phyloP scores from a whole-genome alignment of 2,329 filamentous ascomycete species.

The Metarhizium sp. region DNA sequence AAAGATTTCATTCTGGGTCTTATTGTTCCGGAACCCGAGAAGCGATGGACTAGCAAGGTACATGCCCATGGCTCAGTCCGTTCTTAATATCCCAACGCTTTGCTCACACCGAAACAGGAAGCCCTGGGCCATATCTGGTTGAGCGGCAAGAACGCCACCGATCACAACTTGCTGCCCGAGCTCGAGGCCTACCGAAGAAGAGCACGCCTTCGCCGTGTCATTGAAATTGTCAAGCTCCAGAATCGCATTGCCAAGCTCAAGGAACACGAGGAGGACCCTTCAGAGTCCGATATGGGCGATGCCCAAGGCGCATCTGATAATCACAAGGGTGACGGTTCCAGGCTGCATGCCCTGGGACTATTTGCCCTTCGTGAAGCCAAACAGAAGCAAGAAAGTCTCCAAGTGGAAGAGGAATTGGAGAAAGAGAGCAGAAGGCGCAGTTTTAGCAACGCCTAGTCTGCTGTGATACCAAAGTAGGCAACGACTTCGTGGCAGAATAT shows the following conservation, averaged over 20 bases:
- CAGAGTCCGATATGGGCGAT: slow-evolving; percentile 64
- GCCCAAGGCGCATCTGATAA: slow-evolving; percentile 51
- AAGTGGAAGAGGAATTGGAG: slow-evolving; percentile 50
- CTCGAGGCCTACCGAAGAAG: slow-evolving; percentile 84
- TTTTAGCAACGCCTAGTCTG: slow-evolving; percentile 11
- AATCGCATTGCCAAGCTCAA: slow-evolving; percentile 94
- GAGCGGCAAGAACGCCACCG: slow-evolving; percentile 80
- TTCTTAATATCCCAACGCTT: background rate
- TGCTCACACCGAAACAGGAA: slow-evolving; percentile 36
- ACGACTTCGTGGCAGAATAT: background rate
- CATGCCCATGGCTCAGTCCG: slow-evolving; percentile 13
- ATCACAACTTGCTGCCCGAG: slow-evolving; percentile 95
- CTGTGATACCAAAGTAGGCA: background rate
- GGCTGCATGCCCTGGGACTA: slow-evolving; percentile 8
- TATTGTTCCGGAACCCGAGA: slow-evolving; percentile 67
- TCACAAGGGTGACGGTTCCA: slow-evolving; percentile 5
- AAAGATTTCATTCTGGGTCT: slow-evolving; percentile 87
- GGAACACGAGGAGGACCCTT: slow-evolving; percentile 76
- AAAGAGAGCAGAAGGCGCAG: slow-evolving; percentile 35
- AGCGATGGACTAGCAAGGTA: slow-evolving; percentile 71
- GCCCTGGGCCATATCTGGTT: slow-evolving; percentile 82
- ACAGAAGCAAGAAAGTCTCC: slow-evolving; percentile 68
- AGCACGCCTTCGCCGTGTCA: slow-evolving; percentile 82
- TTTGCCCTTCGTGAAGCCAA: slow-evolving; percentile 28
- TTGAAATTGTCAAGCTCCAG: slow-evolving; percentile 90